Percentiles rank a stretch among this genome's conserved stretches.
Evolutionary conservation across 140 eudicot genomes (phyloP).

Genomic region (Senecio squalidus): DNA sequence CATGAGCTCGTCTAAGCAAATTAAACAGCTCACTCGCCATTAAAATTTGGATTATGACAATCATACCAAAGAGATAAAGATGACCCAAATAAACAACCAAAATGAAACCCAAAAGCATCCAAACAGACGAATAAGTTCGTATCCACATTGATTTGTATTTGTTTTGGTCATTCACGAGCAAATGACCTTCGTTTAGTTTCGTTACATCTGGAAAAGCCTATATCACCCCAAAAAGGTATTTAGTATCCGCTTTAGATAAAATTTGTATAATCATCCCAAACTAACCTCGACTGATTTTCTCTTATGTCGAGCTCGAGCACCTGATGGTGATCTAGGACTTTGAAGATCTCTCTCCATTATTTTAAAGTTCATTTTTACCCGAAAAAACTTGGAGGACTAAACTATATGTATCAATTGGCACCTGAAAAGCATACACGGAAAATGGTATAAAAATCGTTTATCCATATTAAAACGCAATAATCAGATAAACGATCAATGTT

Average conservation of each 20-base stretch:
- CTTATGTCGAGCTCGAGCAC: constrained; percentile 44
- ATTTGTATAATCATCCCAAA: neutral
- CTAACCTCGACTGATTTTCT: constrained; percentile 57
- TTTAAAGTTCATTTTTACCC: constrained; percentile 18
- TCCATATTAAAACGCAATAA: neutral
- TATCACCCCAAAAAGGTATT: constrained; percentile 20
- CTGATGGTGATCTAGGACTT: constrained; percentile 40
- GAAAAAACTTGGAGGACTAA: constrained; percentile 7
- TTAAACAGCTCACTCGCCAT: constrained; percentile 78
- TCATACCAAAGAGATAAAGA: constrained; percentile 74
- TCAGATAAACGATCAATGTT: neutral
- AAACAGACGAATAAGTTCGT: constrained; percentile 65
- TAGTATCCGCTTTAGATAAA: neutral
- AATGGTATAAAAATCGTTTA: neutral
- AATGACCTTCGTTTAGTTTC: constrained; percentile 43
- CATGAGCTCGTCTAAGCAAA: constrained; percentile 71
- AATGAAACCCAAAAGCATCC: constrained; percentile 60
- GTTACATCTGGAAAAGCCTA: constrained; percentile 50
- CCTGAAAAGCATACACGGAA: constrained; percentile 18
- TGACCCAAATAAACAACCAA: constrained; percentile 71
- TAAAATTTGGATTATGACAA: constrained; percentile 63
- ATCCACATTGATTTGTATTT: constrained; percentile 80
- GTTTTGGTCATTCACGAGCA: constrained; percentile 59
- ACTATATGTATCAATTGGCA: constrained; percentile 18
- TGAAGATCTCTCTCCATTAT: constrained; percentile 34